Evolutionary conservation across 139 green algal species (phyloP).

Genomic region (Chlamydomonas sphaeroides): DNA sequence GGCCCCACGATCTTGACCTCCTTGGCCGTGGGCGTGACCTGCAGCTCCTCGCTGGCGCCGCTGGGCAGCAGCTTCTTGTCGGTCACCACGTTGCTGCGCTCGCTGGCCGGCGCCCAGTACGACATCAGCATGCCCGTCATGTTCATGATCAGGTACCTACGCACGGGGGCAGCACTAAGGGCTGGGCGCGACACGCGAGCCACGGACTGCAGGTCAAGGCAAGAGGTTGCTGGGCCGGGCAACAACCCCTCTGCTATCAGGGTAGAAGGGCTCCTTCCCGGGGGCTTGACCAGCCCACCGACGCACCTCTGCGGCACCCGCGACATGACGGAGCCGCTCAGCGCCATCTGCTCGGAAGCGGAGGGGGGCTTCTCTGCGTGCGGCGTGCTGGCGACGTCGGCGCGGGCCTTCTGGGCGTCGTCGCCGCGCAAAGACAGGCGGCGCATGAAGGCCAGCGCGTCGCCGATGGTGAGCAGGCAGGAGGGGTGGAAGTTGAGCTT

Average conservation of each 20-base stretch:
- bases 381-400: not conserved
- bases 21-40: constrained; percentile 41
- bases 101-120: constrained; percentile 71
- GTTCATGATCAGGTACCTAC: constrained; percentile 87
- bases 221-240: too few species aligned
- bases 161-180: not conserved
- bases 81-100: not conserved
- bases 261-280: too few species aligned
- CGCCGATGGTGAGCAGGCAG: constrained; percentile 78
- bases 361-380: constrained; percentile 51
- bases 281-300: too few species aligned
- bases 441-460: constrained; percentile 69
- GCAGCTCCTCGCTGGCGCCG: constrained; percentile 51
- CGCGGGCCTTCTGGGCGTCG: not conserved
- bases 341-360: constrained; percentile 73
- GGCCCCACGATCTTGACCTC: constrained; percentile 45
- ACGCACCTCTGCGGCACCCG: constrained; percentile 75
- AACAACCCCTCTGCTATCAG: too few species aligned
- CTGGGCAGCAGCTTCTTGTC: constrained; percentile 45
- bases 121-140: constrained; percentile 76
- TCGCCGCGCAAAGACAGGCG: constrained; percentile 9
- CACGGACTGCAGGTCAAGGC: too few species aligned
- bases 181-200: too few species aligned
- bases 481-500: constrained; percentile 83
- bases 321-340: constrained; percentile 56